Evolutionary conservation across 2,329 filamentous ascomycete genomes (phyloP).

Genomic region (Alternaria tenuissima): DNA sequence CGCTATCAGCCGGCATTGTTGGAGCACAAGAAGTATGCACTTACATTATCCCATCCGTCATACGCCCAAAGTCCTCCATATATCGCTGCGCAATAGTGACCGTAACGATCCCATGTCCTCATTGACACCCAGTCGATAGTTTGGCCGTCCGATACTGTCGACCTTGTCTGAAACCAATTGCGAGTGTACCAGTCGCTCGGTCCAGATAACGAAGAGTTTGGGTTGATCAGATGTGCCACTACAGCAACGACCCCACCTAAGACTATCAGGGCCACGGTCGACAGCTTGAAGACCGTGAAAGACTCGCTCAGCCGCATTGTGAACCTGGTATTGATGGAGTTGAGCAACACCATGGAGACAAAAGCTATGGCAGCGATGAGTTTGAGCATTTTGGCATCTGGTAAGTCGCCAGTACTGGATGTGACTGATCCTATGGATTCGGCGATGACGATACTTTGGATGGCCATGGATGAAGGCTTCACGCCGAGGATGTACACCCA

Average conservation of each 20-base stretch:
- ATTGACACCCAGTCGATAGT: constrained; percentile 51
- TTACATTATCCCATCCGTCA: constrained; percentile 71
- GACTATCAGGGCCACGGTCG: constrained; percentile 43
- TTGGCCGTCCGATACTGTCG: constrained; percentile 57
- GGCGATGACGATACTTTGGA: constrained; percentile 69
- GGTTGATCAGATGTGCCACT: constrained; percentile 39
- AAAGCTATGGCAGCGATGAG: constrained; percentile 50
- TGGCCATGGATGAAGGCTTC: constrained; percentile 71
- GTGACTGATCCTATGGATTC: constrained; percentile 59
- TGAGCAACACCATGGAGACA: constrained; percentile 52
- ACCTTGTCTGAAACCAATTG: constrained; percentile 64
- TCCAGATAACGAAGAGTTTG: constrained; percentile 40
- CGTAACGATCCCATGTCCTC: constrained; percentile 66
- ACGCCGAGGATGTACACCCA: constrained; percentile 73
- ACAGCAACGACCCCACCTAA: constrained; percentile 42
- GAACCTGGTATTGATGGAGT: constrained; percentile 55
- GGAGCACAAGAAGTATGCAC: constrained; percentile 19
- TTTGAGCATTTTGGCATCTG: constrained; percentile 42
- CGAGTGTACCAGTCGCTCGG: constrained; percentile 52
- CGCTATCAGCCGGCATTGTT: background rate
- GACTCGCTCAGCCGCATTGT: constrained; percentile 53
- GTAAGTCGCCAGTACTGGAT: constrained; percentile 35
- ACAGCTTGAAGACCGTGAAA: constrained; percentile 53
- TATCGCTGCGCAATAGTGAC: constrained; percentile 67
- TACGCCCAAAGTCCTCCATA: constrained; percentile 72